A percentile compares a stretch with the other conserved stretches of the same genome.
Conservation (phyloP, 208 protist genomes). For the Tritrichomonas foetus region DNA sequence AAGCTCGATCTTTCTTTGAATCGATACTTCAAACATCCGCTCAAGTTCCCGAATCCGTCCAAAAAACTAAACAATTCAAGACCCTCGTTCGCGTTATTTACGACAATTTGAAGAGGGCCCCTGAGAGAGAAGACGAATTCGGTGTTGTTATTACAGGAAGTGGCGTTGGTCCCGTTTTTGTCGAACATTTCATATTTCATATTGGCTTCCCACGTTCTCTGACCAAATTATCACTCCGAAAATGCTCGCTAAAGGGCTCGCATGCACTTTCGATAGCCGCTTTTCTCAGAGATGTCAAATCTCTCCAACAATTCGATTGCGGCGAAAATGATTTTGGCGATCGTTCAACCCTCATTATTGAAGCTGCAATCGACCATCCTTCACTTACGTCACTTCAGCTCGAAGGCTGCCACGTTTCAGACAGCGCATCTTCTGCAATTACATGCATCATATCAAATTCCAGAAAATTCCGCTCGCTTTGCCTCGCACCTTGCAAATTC, state of each 20-base stretch:
- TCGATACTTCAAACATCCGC: too few species aligned
- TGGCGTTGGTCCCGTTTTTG: neutral
- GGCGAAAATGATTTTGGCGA: constrained; percentile 38
- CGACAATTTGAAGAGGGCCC: neutral
- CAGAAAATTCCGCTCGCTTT: neutral
- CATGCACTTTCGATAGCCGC: neutral
- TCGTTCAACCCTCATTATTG: neutral
- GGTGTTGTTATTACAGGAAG: neutral
- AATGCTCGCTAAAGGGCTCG: neutral
- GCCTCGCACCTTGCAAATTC: neutral
- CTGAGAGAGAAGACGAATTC: neutral
- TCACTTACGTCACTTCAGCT: neutral
- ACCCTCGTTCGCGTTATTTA: neutral
- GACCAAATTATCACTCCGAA: constrained; percentile 25
- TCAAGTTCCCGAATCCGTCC: neutral
- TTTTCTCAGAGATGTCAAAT: neutral
- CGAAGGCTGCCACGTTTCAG: neutral
- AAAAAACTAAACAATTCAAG: neutral
- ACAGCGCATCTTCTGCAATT: neutral
- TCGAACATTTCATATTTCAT: neutral
- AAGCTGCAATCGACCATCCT: neutral
- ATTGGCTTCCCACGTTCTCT: neutral
- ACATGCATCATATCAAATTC: neutral
- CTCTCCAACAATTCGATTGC: neutral
- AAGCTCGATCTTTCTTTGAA: too few species aligned